phyloP scores from a whole-genome alignment of 179 eudicot genomes.

The Pouteria campechiana region DNA sequence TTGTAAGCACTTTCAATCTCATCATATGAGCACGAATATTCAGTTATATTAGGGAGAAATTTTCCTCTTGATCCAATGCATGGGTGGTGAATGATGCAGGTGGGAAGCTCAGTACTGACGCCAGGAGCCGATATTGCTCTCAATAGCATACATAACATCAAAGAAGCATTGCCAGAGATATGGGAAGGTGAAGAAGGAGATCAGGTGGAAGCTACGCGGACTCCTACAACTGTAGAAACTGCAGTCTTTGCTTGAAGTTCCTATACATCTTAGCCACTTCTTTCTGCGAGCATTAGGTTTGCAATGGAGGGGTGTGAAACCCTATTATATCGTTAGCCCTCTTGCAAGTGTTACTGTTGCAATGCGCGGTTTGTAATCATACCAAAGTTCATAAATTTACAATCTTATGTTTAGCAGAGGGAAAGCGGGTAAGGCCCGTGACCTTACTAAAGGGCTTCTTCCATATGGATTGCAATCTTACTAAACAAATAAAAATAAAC shows the following conservation, averaged over 20 bases:
- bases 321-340: too few species aligned
- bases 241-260: constrained; percentile 20
- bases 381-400: too few species aligned
- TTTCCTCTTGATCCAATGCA: not conserved
- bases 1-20: constrained; percentile 34
- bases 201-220: constrained; percentile 20
- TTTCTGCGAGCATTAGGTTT: too few species aligned
- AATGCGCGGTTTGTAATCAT: too few species aligned
- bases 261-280: too few species aligned
- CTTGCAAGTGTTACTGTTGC: too few species aligned
- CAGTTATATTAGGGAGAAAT: not conserved
- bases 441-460: too few species aligned
- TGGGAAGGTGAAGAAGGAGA: constrained; percentile 45
- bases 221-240: constrained; percentile 19
- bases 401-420: too few species aligned
- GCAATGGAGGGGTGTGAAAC: too few species aligned
- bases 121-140: constrained; percentile 80
- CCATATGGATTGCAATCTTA: too few species aligned
- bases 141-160: constrained; percentile 79
- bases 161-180: constrained; percentile 75
- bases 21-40: not conserved
- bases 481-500: too few species aligned
- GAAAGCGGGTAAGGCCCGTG: too few species aligned
- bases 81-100: constrained; percentile 30
- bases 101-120: constrained; percentile 60